These are phyloP conservation scores for Geotrichum carabidarum DNA, from an alignment of 1,139 yeast genomes.

Conservation along the genomic window DNA sequence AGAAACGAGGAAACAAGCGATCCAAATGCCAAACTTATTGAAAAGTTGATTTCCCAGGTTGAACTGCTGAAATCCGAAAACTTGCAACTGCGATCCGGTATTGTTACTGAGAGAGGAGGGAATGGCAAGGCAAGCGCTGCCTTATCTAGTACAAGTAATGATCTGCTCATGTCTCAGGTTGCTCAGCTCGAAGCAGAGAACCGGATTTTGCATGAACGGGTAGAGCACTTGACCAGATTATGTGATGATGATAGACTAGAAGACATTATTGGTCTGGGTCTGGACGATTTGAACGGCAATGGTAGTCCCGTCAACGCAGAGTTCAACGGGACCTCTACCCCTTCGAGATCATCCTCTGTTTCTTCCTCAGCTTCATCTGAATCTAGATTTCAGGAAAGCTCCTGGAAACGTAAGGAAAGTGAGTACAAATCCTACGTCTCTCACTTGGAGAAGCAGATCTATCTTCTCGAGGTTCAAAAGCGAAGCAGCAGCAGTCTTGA, in stretches of 20 bases:
- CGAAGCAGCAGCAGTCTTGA: background rate
- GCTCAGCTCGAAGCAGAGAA: slow-evolving; percentile 58
- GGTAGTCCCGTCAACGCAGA: slow-evolving; percentile 4
- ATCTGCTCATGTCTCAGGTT: slow-evolving; percentile 30
- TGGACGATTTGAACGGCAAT: slow-evolving; percentile 16
- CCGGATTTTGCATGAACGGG: slow-evolving; percentile 53
- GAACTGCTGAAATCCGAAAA: slow-evolving; percentile 41
- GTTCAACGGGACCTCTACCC: slow-evolving; percentile 8
- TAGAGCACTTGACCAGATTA: slow-evolving; percentile 63
- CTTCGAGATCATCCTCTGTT: slow-evolving; percentile 19
- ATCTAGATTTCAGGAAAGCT: slow-evolving; percentile 1
- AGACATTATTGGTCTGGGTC: slow-evolving; percentile 31
- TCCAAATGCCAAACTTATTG: slow-evolving; percentile 26
- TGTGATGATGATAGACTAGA: slow-evolving; percentile 57
- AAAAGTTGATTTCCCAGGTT: slow-evolving; percentile 30
- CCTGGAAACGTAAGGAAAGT: slow-evolving; percentile 48
- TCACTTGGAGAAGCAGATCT: slow-evolving; percentile 58
- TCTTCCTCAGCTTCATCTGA: slow-evolving; percentile 13
- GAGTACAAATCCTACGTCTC: slow-evolving; percentile 59
- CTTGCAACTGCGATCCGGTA: slow-evolving; percentile 26
- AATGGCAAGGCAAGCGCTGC: background rate
- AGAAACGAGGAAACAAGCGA: slow-evolving; percentile 39
- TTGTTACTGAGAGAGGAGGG: background rate
- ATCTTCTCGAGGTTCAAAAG: slow-evolving; percentile 35
- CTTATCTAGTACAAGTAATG: slow-evolving; percentile 2